Percentiles rank a stretch among this genome's conserved stretches.
Conservation (phyloP, 140 eudicot genomes). For the Flaveria floridana region DNA sequence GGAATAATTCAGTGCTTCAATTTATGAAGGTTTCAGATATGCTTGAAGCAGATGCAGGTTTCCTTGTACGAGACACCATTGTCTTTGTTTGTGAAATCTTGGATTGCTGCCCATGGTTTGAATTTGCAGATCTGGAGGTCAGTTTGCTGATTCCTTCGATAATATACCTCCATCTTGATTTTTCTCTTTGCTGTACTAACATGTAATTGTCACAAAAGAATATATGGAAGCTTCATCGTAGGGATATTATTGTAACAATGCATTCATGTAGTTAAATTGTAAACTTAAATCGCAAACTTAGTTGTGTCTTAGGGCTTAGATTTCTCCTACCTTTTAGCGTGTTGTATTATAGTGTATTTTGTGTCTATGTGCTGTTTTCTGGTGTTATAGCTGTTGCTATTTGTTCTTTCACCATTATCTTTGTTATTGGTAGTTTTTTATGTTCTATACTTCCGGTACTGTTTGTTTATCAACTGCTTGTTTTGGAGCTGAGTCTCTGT, state of each 20-base stretch:
- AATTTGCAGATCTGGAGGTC: constrained; percentile 96
- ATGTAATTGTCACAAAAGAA: constrained; percentile 13
- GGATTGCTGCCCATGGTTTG: constrained; percentile 99
- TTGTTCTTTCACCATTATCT: no score
- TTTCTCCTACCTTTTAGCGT: no score
- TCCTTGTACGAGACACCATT: constrained; percentile 85
- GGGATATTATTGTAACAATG: neutral
- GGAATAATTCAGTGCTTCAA: constrained; percentile 98
- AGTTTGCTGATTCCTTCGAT: constrained; percentile 31
- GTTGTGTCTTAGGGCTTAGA: no score
- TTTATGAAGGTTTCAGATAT: constrained; percentile 97
- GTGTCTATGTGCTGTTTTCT: no score
- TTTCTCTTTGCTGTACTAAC: neutral
- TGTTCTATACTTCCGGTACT: no score
- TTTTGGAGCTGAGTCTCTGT: no score
- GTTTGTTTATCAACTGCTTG: no score
- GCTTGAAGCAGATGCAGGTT: constrained; percentile 96
- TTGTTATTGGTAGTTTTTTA: no score
- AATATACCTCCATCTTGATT: neutral
- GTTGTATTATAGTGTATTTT: no score
- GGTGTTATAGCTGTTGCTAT: no score
- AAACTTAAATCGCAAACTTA: neutral
- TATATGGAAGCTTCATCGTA: neutral
- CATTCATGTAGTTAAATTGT: neutral
- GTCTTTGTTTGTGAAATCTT: constrained; percentile 95